These are phyloP conservation scores for Nannochloropsis oceanica DNA, from an alignment of 108 stramenopile species.

Conservation along the genomic window DNA sequence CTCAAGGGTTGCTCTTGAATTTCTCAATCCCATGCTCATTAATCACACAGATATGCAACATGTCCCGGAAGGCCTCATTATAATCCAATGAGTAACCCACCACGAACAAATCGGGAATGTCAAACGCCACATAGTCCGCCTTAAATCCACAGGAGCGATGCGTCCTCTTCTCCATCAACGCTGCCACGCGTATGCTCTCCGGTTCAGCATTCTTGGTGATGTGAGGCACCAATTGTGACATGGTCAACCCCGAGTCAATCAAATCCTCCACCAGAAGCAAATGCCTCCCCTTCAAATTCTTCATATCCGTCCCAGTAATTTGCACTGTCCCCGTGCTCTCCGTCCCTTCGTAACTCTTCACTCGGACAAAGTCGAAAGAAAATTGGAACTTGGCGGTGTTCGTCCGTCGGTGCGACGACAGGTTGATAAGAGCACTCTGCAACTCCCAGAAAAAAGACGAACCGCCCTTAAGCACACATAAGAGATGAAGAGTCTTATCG, in stretches of 20 bases:
- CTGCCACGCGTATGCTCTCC: conserved; percentile 17
- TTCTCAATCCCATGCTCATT: conserved; percentile 30
- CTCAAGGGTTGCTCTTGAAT: conserved; percentile 6
- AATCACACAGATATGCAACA: conserved; percentile 43
- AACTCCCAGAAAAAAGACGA: conserved; percentile 35
- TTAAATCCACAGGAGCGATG: conserved; percentile 24
- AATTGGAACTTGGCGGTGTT: neutral
- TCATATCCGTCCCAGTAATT: conserved; percentile 21
- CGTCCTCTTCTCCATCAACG: conserved; percentile 41
- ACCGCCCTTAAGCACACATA: conserved; percentile 43
- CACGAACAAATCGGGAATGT: conserved; percentile 42
- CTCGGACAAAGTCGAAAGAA: conserved; percentile 31
- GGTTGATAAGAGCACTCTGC: conserved; percentile 1
- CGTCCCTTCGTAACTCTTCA: conserved; percentile 39
- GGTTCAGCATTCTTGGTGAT: conserved; percentile 3
- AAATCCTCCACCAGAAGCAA: conserved; percentile 41
- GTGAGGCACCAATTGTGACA: conserved; percentile 27
- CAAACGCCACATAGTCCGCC: conserved; percentile 43
- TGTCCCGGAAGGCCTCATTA: conserved; percentile 42
- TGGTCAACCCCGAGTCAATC: conserved; percentile 41
- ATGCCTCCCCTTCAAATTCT: conserved; percentile 21
- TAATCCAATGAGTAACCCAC: conserved; percentile 44
- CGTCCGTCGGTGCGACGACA: neutral
- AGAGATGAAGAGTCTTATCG: conserved; percentile 27
- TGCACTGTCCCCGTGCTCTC: conserved; percentile 29